These are phyloP conservation scores for Volvox africanus DNA, from an alignment of 139 green algal genomes.

Conservation along the genomic window DNA sequence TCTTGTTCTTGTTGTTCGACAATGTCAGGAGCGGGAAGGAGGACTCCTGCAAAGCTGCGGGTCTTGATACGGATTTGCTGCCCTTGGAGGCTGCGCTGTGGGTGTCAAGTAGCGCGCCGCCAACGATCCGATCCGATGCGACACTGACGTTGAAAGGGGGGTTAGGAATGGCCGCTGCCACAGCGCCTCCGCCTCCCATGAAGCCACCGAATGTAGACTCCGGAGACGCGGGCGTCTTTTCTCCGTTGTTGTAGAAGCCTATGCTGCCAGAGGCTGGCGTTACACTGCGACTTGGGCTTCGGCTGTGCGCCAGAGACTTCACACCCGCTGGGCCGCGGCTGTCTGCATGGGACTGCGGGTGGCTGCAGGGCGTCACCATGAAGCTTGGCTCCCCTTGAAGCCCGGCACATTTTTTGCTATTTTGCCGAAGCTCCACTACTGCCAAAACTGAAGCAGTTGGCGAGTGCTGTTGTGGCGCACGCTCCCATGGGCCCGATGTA, in stretches of 20 bases:
- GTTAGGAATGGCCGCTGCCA: too few relatives aligned
- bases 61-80: neutral
- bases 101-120: too few relatives aligned
- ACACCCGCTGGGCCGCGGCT: too few relatives aligned
- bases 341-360: neutral
- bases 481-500: neutral
- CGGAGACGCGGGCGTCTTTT: neutral
- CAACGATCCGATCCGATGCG: neutral
- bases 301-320: too few relatives aligned
- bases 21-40: neutral
- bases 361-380: conserved; percentile 7
- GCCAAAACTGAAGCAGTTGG: neutral
- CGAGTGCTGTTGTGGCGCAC: neutral
- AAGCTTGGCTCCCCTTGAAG: neutral
- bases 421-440: neutral
- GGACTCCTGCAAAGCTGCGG: neutral
- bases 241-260: too few relatives aligned
- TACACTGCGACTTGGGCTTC: too few relatives aligned
- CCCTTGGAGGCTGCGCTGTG: too few relatives aligned
- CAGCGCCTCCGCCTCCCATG: too few relatives aligned
- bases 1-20: neutral
- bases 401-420: neutral
- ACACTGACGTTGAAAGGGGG: too few relatives aligned
- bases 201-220: neutral
- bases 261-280: too few relatives aligned